Evolutionary conservation across 2,329 filamentous ascomycete genomes (phyloP).

Genomic region (Camillea tinctor): DNA sequence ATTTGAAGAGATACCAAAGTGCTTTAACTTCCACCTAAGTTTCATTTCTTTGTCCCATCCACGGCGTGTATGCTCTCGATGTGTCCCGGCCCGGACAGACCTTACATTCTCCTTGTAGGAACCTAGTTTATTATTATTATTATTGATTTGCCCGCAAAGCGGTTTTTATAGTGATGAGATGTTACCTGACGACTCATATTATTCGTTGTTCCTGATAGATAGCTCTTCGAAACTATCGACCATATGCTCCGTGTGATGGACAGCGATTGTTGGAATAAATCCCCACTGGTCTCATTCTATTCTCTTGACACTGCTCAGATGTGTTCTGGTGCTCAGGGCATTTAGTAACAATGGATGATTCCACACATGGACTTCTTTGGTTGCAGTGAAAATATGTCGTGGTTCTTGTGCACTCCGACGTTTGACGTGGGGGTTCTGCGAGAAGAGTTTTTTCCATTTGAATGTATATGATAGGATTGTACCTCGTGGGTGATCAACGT

Average conservation of each 20-base stretch:
- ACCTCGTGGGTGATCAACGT: too few relatives aligned
- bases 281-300: too few relatives aligned
- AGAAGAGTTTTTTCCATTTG: too few relatives aligned
- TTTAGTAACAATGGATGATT: too few relatives aligned
- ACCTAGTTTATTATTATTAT: background rate
- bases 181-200: background rate
- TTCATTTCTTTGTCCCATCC: background rate
- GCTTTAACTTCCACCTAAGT: background rate
- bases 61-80: background rate
- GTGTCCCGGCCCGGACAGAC: background rate
- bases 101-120: background rate
- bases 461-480: too few relatives aligned
- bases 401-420: too few relatives aligned
- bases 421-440: too few relatives aligned
- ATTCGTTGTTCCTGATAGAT: background rate
- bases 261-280: background rate
- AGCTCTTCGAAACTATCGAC: background rate
- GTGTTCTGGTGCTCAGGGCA: too few relatives aligned
- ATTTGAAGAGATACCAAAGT: background rate
- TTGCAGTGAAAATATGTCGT: too few relatives aligned
- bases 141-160: background rate
- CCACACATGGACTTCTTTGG: too few relatives aligned
- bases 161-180: background rate
- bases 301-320: too few relatives aligned
- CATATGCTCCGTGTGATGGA: background rate